Evolutionary conservation across 2,329 filamentous ascomycete species (phyloP).

Genomic region (Hypoxylon sp.): DNA sequence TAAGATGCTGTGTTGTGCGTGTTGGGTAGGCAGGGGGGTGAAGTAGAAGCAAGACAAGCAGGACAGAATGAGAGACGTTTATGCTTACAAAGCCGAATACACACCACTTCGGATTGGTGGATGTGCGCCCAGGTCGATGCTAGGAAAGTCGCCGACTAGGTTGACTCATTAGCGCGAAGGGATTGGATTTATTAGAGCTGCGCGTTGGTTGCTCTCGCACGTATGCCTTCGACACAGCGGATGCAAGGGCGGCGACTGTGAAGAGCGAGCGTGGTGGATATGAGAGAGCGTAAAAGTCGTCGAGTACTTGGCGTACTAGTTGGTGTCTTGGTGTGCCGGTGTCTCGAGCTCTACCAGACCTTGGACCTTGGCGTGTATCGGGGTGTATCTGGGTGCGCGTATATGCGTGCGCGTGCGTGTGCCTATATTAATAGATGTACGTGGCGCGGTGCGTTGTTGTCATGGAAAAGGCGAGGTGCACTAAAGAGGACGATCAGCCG

Average conservation of each 20-base stretch:
- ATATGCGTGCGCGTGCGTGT: too few species aligned
- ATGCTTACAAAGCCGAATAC: conserved; percentile 18
- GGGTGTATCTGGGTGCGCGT: too few species aligned
- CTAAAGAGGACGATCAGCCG: conserved; percentile 13
- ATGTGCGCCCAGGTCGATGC: not conserved
- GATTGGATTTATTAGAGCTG: not conserved
- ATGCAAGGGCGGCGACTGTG: not conserved
- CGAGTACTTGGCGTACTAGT: too few species aligned
- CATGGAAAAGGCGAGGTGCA: conserved; percentile 8
- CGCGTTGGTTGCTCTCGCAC: not conserved
- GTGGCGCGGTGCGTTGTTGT: conserved; percentile 7
- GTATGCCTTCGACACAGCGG: not conserved
- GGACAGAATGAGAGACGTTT: not conserved
- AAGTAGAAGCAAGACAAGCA: not conserved
- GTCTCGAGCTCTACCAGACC: not conserved
- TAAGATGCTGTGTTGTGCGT: conserved; percentile 15
- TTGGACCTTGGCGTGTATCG: too few species aligned
- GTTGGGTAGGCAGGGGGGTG: conserved; percentile 4
- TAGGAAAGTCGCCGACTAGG: not conserved
- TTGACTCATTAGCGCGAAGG: conserved; percentile 16
- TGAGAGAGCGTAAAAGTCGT: not conserved
- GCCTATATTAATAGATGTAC: conserved; percentile 1
- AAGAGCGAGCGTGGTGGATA: not conserved
- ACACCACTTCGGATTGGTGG: not conserved
- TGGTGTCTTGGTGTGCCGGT: too few species aligned